phyloP scores from a whole-genome alignment of 1,284 basidiomycete genomes.

The Pterulicium gracile region DNA sequence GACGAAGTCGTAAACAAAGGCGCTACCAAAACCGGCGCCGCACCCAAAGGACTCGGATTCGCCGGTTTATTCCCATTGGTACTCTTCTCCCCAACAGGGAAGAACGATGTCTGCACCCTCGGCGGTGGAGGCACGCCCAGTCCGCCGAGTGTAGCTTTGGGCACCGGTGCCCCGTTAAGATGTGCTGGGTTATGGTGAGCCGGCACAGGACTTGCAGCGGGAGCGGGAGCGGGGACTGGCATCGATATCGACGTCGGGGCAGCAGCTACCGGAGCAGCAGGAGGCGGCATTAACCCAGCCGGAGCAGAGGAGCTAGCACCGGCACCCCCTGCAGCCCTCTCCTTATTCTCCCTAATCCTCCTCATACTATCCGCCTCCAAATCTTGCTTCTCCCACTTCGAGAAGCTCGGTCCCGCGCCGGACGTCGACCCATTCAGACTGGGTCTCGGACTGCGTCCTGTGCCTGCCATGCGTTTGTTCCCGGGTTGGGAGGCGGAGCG shows the following conservation, averaged over 20 bases:
- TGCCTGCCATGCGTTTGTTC: neutral
- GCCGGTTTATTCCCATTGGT: neutral
- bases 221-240: neutral
- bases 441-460: neutral
- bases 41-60: neutral
- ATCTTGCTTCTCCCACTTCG: constrained; percentile 78
- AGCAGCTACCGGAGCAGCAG: neutral
- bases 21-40: neutral
- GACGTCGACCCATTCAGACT: neutral
- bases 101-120: neutral
- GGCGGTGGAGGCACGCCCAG: neutral
- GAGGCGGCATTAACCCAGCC: neutral
- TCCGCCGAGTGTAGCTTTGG: neutral
- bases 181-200: too few species aligned
- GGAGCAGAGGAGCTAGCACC: too few species aligned
- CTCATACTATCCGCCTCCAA: constrained; percentile 68
- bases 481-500: neutral
- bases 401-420: constrained; percentile 15
- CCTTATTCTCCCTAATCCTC: constrained; percentile 42
- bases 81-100: neutral
- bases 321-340: too few species aligned
- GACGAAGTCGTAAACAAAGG: neutral
- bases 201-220: too few species aligned
- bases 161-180: too few species aligned
- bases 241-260: too few species aligned